Base-by-base conservation (phyloP, 1,284 basidiomycete genomes). In the Pseudozyma pruni region DNA sequence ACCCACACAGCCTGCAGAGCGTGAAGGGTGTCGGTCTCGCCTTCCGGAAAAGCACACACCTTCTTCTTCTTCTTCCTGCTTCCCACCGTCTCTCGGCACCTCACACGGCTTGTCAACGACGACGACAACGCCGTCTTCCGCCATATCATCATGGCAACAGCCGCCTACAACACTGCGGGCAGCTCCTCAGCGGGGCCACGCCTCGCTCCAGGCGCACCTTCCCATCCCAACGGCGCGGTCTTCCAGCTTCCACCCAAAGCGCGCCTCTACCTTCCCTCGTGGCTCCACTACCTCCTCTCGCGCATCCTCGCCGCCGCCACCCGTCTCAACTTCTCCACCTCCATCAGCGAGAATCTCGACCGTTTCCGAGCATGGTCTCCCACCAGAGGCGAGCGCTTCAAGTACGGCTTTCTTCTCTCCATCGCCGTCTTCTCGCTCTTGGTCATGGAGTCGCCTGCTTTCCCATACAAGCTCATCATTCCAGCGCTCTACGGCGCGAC, bases 391-490 rank as follows among this genome's bases (percentile, higher is more conserved):
- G 78, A 82, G 33, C 62, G 70, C 29, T 50, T 81, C 70, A 81
- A 81, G 54, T 82, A 75, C 47, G 69, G 58, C 14, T 68, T 79
- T 43, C 57, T 82, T 45, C 34, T 75, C 27, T 66, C 56, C 38
- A 59, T 80, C 33, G 90, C 91, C 35, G 70, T 86, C 13, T 91
- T 93, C 83, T 92, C 90, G 86, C 84, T 97, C 59, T 85, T 84
- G 50, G 86, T 95, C 69, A 94, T 96, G 90, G 83, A 87, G 52
- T 84, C 85, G 0, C 90, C 91, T 0, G 47, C 60, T 1, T 89
- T 90, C 76, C 88, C 91, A 6, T 83, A 88, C 79, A 96, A 95
- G 83, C 86, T 97, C 39, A 70, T 87, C 58, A 90, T 98, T 76
- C 91, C 93, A n/a, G 54, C 88, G 13, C 83, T 90, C 33, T 96